A percentile compares a stretch with the other conserved stretches of the same genome.
phyloP scores from a whole-genome alignment of 1,284 basidiomycete genomes.

The Ustilago shanxiensis region DNA sequence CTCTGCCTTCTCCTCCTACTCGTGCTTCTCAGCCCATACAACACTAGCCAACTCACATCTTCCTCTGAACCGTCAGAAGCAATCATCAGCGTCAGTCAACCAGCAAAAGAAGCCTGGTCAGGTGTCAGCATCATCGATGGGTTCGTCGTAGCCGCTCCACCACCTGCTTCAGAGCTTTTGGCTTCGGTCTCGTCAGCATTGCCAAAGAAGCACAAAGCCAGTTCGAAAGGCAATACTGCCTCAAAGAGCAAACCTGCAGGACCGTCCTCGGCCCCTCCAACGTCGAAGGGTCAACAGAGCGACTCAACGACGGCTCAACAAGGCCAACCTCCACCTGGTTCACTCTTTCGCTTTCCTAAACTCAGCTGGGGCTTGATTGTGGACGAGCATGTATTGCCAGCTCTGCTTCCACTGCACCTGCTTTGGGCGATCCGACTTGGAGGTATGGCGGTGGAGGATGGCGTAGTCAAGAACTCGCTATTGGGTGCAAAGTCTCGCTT shows the following conservation, averaged over 20 bases:
- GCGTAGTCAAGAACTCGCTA: constrained; percentile 35
- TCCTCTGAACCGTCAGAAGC: not conserved
- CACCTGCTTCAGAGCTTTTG: constrained; percentile 12
- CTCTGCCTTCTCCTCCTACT: constrained; percentile 51
- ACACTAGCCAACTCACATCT: constrained; percentile 35
- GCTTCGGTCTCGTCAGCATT: constrained; percentile 9
- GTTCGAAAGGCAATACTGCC: not conserved
- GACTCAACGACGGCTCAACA: constrained; percentile 12
- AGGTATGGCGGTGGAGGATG: constrained; percentile 50
- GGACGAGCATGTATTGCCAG: constrained; percentile 46
- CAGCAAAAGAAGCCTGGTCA: constrained; percentile 32
- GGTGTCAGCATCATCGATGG: constrained; percentile 42
- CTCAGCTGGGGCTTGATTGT: constrained; percentile 46
- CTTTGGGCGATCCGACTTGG: constrained; percentile 47
- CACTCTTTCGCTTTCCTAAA: constrained; percentile 48
- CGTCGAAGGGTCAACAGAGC: not conserved
- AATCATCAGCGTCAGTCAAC: constrained; percentile 30
- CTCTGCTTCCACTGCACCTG: constrained; percentile 41
- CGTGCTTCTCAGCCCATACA: constrained; percentile 47
- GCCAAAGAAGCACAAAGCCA: not conserved
- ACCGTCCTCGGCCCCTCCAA: constrained; percentile 28
- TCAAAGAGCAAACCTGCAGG: not conserved
- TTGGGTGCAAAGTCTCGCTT: constrained; percentile 39
- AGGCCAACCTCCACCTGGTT: constrained; percentile 43
- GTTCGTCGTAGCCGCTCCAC: constrained; percentile 38